Evolutionary conservation across 129 eudicot species (phyloP).

Genomic region (Lonicera japonica): DNA sequence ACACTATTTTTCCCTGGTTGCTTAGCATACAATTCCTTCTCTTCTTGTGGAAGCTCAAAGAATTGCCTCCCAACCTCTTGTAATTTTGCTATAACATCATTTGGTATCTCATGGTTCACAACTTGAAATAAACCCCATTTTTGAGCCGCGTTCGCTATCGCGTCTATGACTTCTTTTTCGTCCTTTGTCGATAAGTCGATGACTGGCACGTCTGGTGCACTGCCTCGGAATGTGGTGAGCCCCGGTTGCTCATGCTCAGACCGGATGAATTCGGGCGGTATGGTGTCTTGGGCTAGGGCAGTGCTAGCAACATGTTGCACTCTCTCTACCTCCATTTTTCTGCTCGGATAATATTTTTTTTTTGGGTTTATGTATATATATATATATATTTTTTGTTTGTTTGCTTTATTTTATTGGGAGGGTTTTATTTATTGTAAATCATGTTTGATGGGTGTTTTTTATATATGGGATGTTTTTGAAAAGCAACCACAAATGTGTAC

Average conservation of each 20-base stretch:
- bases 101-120: constrained; percentile 64
- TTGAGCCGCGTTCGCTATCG: constrained; percentile 25
- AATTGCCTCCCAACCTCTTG: constrained; percentile 56
- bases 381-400: no score
- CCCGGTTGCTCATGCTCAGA: constrained; percentile 38
- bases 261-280: constrained; percentile 41
- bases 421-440: no score
- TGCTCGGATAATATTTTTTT: no score
- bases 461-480: no score
- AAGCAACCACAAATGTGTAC: no score
- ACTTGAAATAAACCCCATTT: constrained; percentile 59
- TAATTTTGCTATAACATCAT: constrained; percentile 34
- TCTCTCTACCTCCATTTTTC: no score
- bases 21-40: constrained; percentile 55
- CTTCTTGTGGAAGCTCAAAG: constrained; percentile 70
- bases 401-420: no score
- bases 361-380: no score
- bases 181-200: constrained; percentile 28
- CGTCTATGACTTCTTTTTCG: constrained; percentile 3
- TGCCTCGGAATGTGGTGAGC: constrained; percentile 31
- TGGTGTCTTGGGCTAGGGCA: no score
- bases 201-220: constrained; percentile 31
- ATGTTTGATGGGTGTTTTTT: no score
- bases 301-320: no score
- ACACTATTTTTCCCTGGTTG: constrained; percentile 29